Evolutionary conservation across 169 alveolate genomes (phyloP).

Genomic region (Hepatocystis sp.): DNA sequence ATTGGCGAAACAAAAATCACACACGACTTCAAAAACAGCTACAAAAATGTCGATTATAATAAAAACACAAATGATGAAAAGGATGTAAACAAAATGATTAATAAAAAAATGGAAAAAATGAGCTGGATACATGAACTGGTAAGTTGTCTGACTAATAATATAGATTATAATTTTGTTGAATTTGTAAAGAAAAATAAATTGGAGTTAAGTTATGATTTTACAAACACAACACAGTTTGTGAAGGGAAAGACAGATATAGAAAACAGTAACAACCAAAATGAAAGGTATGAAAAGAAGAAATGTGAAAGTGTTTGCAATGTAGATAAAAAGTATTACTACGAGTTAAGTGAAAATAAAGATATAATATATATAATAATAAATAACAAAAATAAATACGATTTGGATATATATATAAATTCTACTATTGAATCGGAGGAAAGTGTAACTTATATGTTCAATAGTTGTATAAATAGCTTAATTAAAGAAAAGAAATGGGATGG

Average conservation of each 20-base stretch:
- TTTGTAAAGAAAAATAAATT: slow-evolving; percentile 26
- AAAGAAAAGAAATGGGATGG: slow-evolving; percentile 54
- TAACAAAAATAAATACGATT: slow-evolving; percentile 33
- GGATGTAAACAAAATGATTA: slow-evolving; percentile 1
- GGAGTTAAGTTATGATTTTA: slow-evolving; percentile 9
- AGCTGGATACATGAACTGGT: slow-evolving; percentile 32
- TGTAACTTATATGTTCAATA: slow-evolving; percentile 19
- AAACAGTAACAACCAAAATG: too few relatives aligned
- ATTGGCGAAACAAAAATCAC: slow-evolving; percentile 3
- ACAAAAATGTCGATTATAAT: not conserved
- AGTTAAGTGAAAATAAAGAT: slow-evolving; percentile 26
- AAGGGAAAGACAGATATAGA: too few relatives aligned
- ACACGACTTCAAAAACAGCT: not conserved
- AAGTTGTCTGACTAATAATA: slow-evolving; percentile 9
- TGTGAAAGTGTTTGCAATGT: not conserved
- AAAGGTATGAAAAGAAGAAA: slow-evolving; percentile 26
- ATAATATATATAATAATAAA: slow-evolving; percentile 43
- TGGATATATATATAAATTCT: slow-evolving; percentile 13
- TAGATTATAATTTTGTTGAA: slow-evolving; percentile 36
- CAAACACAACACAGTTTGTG: too few relatives aligned
- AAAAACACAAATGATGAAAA: too few relatives aligned
- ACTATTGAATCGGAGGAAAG: slow-evolving; percentile 5
- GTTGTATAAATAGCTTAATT: slow-evolving; percentile 28
- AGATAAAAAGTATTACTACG: slow-evolving; percentile 28
- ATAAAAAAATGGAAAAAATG: slow-evolving; percentile 1